Evolutionary conservation across 257 asterid species (phyloP).

Genomic region (Handroanthus guayacan): DNA sequence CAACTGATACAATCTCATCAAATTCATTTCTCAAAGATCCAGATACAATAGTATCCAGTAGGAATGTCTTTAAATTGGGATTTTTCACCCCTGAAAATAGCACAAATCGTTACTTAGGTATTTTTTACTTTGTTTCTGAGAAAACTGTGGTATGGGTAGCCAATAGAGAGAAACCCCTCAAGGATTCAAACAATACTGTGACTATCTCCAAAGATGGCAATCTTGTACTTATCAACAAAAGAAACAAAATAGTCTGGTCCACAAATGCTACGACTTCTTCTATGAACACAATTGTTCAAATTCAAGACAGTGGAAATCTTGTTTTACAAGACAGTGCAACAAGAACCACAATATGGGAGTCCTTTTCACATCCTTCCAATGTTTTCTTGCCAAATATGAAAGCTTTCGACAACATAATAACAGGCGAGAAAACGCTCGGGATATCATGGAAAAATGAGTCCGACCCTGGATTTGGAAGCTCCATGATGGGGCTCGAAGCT

Average conservation of each 20-base stretch:
- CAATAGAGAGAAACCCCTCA: conserved; percentile 46
- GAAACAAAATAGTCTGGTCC: conserved; percentile 38
- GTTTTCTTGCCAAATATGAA: background rate
- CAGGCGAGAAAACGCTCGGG: background rate
- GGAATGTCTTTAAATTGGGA: conserved; percentile 43
- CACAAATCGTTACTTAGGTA: conserved; percentile 51
- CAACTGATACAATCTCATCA: too few species aligned
- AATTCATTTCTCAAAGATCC: conserved; percentile 35
- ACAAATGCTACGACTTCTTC: background rate
- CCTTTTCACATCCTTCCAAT: background rate
- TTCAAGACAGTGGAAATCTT: background rate
- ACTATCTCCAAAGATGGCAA: conserved; percentile 37
- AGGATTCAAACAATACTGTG: conserved; percentile 35
- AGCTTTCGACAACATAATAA: background rate
- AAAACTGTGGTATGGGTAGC: conserved; percentile 49
- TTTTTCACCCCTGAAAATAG: conserved; percentile 50
- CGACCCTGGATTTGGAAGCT: conserved; percentile 9
- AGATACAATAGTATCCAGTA: conserved; percentile 33
- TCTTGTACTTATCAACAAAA: conserved; percentile 39
- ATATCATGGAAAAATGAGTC: background rate
- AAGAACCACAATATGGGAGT: background rate
- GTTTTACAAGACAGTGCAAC: background rate
- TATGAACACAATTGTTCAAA: background rate
- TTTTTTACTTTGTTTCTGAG: conserved; percentile 44
- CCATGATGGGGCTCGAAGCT: conserved; percentile 48